Evolutionary conservation across 768 basidiomycete genomes (phyloP).

Genomic region (Suillus variegatus): DNA sequence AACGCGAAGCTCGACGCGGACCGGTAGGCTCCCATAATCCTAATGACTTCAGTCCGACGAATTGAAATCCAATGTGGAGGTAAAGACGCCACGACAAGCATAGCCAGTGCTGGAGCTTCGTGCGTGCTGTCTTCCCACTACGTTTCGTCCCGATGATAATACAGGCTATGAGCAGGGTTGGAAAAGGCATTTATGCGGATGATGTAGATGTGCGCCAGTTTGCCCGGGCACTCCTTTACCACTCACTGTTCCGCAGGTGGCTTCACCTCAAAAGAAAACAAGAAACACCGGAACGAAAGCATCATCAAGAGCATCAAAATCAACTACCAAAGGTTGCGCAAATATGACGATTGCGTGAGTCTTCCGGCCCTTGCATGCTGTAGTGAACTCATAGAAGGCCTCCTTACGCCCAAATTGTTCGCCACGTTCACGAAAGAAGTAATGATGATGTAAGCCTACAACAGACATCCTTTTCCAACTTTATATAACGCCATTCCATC

Average conservation of each 20-base stretch:
- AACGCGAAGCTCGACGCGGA: constrained; percentile 47
- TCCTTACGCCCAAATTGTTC: constrained; percentile 7
- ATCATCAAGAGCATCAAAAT: constrained; percentile 12
- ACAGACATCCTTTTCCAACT: constrained; percentile 18
- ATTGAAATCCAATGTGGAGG: constrained; percentile 17
- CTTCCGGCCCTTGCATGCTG: constrained; percentile 7
- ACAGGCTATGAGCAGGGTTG: constrained; percentile 17
- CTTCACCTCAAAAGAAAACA: constrained; percentile 43
- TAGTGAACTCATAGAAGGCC: not conserved
- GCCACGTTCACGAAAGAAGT: constrained; percentile 19
- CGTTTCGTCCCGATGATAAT: constrained; percentile 22
- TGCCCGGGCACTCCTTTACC: constrained; percentile 3
- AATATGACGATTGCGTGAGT: constrained; percentile 22
- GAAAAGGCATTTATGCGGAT: constrained; percentile 18
- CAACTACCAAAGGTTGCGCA: constrained; percentile 18
- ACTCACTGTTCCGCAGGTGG: constrained; percentile 12
- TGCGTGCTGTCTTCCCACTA: constrained; percentile 21
- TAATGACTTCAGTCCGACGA: constrained; percentile 18
- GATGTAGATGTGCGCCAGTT: constrained; percentile 26
- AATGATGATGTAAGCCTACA: constrained; percentile 33
- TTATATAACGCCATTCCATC: constrained; percentile 13
- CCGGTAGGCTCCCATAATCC: constrained; percentile 17
- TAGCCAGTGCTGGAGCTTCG: constrained; percentile 17
- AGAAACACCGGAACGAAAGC: constrained; percentile 32
- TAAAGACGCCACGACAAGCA: constrained; percentile 14